Base-by-base conservation (phyloP, 169 alveolate genomes). In the Eimeria zaria region DNA sequence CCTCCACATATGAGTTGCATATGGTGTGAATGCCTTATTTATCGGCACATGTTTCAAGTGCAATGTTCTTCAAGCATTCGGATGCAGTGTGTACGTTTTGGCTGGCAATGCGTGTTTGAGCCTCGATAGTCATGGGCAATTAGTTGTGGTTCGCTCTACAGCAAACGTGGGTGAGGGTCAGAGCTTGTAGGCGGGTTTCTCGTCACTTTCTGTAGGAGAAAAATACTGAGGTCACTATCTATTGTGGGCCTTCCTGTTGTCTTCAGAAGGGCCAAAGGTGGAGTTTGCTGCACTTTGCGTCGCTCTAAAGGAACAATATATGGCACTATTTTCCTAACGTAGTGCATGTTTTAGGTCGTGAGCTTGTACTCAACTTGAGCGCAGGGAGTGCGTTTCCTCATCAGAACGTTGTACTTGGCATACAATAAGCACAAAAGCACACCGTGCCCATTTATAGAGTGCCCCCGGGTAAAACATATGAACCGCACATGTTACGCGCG, bases 31-130 rank as follows among this genome's bases (percentile, higher is more conserved):
- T 18, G 55, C 3, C 55, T 39, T 73, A 53, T 73, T 14, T 39
- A 20, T 36, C 1, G 1, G 74, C 44, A 27, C 41, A 27, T 24
- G 36, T 0, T 64, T 64, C 14, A 41, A 24, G n/a, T 64, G 14
- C 14, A 41, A 8, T 64, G 44, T 60, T n/a, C 41, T 64, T 64
- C 48, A 33, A 36, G 46, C 8, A 2, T 51, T 14, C n/a, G 83
- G 33, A 22, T 39, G 53, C 83, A 73, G 83, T 73, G 83, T 14
- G 83, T 73, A 39, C 83, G 83, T 73, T 39, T 73, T 36, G 55
- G 55, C 55, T 39, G 30, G 39, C 51, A 33, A 33, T 30, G 5
- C 14, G 69, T 7, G 8, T 1, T 20, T 1, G 11, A 60, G 1
- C 48, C 24, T 8, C 8, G 24, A 69, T 2, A 33, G 5, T 20